Percentiles rank a stretch among this genome's conserved stretches.
Evolutionary conservation across 1,284 basidiomycete species (phyloP).

Genomic region (Pascua sp.): DNA sequence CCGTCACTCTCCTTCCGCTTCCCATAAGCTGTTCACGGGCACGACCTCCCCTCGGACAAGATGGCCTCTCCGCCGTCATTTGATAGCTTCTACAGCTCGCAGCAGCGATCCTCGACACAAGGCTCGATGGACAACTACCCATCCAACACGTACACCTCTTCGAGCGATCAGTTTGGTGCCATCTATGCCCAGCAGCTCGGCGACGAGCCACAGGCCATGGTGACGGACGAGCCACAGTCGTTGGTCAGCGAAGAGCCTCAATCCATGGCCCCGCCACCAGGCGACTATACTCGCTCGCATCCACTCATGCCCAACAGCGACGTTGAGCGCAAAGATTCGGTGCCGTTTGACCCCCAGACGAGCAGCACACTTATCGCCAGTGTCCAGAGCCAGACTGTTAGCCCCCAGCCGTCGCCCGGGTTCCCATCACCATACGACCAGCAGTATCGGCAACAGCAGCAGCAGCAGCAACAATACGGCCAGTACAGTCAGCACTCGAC

Average conservation of each 20-base stretch:
- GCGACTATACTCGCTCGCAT: not conserved
- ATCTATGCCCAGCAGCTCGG: conserved; percentile 10
- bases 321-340: conserved; percentile 33
- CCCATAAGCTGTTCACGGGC: not conserved
- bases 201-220: conserved; percentile 29
- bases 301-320: conserved; percentile 1
- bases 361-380: conserved; percentile 39
- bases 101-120: conserved; percentile 15
- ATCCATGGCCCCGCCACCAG: conserved; percentile 14
- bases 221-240: not conserved
- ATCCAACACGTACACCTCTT: conserved; percentile 7
- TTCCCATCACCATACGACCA: conserved; percentile 7
- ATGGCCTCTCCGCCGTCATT: conserved; percentile 31
- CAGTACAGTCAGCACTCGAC: not conserved
- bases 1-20: not conserved
- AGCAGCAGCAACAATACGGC: conserved; percentile 6
- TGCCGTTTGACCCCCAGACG: conserved; percentile 35
- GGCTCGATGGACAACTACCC: conserved; percentile 12
- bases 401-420: conserved; percentile 15
- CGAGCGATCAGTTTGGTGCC: conserved; percentile 5
- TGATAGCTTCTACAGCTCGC: conserved; percentile 26
- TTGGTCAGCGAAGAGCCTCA: conserved; percentile 1
- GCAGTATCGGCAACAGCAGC: conserved; percentile 9
- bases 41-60: not conserved
- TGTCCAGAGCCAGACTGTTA: too few relatives aligned